Conservation (phyloP, 164 flowering plant genomes). For the Taxillus chinensis region DNA sequence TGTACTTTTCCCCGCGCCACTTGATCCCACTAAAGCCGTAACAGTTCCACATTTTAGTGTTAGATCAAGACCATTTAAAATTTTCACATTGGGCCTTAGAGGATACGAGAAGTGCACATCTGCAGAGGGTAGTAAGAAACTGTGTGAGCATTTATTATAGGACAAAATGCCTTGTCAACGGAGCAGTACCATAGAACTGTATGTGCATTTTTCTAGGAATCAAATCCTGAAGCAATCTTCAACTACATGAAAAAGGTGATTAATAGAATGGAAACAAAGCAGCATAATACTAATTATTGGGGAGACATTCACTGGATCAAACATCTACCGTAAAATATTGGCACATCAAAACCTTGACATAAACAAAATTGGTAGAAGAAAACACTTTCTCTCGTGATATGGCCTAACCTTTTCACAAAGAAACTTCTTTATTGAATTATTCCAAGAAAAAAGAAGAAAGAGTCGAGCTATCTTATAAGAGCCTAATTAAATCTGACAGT, state of each 20-base stretch:
- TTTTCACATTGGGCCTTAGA: constrained; percentile 73
- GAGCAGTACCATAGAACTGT: background rate
- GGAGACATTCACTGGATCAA: no score
- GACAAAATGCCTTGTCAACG: background rate
- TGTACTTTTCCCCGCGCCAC: constrained; percentile 98
- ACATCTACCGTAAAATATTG: no score
- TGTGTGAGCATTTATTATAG: background rate
- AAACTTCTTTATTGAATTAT: background rate
- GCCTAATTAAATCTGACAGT: background rate
- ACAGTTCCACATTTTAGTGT: constrained; percentile 68
- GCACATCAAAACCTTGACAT: no score
- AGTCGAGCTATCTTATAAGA: background rate
- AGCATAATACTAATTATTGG: no score
- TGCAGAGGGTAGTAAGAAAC: constrained; percentile 16
- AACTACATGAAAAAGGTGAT: background rate
- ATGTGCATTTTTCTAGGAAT: background rate
- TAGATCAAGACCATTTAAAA: constrained; percentile 62
- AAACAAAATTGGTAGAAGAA: no score
- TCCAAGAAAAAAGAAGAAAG: background rate
- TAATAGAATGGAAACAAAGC: no score
- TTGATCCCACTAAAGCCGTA: constrained; percentile 90
- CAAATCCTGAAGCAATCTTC: background rate
- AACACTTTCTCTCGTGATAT: background rate
- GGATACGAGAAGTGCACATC: constrained; percentile 95
- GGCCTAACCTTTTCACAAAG: background rate